Evolutionary conservation across 352 stramenopile species (phyloP), one percentile per base, ranked within the genome.

Genomic region (Pythium rishiriense): DNA sequence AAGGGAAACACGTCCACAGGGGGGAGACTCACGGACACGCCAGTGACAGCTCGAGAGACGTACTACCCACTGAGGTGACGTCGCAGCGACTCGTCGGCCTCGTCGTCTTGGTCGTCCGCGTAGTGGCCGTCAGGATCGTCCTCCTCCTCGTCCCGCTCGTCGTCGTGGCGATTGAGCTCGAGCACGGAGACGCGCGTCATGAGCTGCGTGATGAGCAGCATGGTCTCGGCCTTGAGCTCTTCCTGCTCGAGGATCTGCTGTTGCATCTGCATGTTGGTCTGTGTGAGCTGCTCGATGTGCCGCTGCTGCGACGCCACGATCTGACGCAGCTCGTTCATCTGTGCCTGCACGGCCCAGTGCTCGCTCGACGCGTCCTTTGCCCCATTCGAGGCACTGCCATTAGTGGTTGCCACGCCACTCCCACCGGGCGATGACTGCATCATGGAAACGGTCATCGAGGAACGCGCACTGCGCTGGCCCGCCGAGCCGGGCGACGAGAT

Each of bases 101-200:
- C 35, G 12, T 46, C 37, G 33, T 77, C 71, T n/a, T n/a, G n/a
- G 25, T 80, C 69, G 7, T 71, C 64, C 24, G 63, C 69, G 4
- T 81, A 68, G 0, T 66, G 67, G 3, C 68, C 76, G 14, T 70
- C 53, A 5, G 71, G 75, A 66, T 15, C 69, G 7, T 71, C 64
- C 22, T 67, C 69, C 4, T 81, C 68, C 1, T 70, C 70, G 4
- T 68, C 76, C 12, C 68, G 53, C 8, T 73, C 78, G 64, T n/a
- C 75, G 37, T 29, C 73, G 17, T 46, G 52, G n/a, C 78, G 76
- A 35, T 86, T 72, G 35, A 94, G 58, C 49, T 94, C 85, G 22
- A 94, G 77, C 60, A 88, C 62, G 22, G 85, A 93, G 29, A 94
- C 81, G 48, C 85, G 83, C 25, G 83, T 94, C 83, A 94, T 92